Evolutionary conservation across 345 rosid species (phyloP).

Genomic region (Gossypium turneri): DNA sequence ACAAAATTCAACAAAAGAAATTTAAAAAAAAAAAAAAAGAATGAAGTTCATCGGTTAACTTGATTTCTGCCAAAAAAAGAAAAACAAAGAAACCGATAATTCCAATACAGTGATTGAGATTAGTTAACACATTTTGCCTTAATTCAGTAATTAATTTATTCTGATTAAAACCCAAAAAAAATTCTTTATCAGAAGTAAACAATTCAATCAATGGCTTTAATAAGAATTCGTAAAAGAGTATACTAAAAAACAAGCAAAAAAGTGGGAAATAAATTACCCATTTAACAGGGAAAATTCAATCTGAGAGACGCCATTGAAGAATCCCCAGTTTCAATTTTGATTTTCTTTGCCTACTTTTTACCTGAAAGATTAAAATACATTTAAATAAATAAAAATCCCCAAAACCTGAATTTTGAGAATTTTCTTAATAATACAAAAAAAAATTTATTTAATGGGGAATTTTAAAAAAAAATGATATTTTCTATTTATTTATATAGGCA

Average conservation of each 20-base stretch:
- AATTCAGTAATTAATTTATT: constrained; percentile 14
- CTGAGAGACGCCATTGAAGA: not conserved
- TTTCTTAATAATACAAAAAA: not conserved
- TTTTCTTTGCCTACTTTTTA: not conserved
- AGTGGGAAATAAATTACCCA: not conserved
- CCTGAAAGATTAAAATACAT: not conserved
- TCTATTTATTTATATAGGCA: constrained; percentile 6
- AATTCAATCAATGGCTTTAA: not conserved
- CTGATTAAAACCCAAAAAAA: constrained; percentile 17
- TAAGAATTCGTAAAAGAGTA: not conserved
- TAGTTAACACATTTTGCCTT: not conserved
- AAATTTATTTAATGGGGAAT: not conserved
- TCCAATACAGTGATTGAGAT: not conserved
- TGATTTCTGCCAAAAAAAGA: not conserved
- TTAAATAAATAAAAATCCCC: not conserved
- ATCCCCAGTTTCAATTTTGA: not conserved
- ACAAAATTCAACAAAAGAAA: not conserved
- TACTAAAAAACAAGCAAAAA: not conserved
- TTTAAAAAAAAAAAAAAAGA: not conserved
- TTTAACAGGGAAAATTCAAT: not conserved
- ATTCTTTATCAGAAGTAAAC: constrained; percentile 12
- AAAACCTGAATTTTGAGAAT: constrained; percentile 1
- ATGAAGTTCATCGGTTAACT: not conserved
- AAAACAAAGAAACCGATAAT: not conserved
- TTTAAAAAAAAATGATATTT: not conserved